phyloP scores from a whole-genome alignment of 169 alveolate genomes.

The Plasmodium gallinaceum region DNA sequence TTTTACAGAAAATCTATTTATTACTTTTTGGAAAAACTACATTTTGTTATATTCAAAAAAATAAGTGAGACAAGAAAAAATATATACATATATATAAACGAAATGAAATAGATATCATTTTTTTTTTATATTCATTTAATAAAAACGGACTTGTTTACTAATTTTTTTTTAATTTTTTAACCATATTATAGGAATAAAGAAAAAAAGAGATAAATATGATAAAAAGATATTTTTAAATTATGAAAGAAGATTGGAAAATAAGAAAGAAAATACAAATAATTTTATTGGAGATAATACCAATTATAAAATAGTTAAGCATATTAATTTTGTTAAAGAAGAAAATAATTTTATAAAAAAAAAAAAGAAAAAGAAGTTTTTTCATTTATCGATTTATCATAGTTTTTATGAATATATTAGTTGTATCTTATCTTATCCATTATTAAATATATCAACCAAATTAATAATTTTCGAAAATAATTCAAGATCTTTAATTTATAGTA shows the following conservation, averaged over 20 bases:
- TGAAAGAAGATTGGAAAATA: slow-evolving; percentile 11
- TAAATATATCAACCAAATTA: slow-evolving; percentile 64
- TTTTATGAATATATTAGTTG: slow-evolving; percentile 63
- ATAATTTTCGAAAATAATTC: slow-evolving; percentile 62
- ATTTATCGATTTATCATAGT: slow-evolving; percentile 53
- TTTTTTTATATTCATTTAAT: not conserved
- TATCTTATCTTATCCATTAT: slow-evolving; percentile 55
- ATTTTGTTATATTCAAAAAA: slow-evolving; percentile 19
- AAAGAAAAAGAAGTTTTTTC: slow-evolving; percentile 54
- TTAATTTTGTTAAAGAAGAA: slow-evolving; percentile 64
- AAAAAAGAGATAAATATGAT: slow-evolving; percentile 15
- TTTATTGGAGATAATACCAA: slow-evolving; percentile 55
- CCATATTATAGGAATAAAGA: slow-evolving; percentile 7
- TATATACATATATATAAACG: not conserved
- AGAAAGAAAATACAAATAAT: slow-evolving; percentile 38
- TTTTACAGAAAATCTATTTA: slow-evolving; percentile 59
- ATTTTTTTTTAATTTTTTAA: not conserved
- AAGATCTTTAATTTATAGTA: slow-evolving; percentile 34
- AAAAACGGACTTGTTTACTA: not conserved
- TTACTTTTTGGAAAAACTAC: slow-evolving; percentile 55
- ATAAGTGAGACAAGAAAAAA: slow-evolving; percentile 1
- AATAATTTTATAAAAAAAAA: slow-evolving; percentile 55
- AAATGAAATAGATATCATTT: not conserved
- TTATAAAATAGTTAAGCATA: slow-evolving; percentile 33
- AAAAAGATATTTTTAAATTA: slow-evolving; percentile 2